Evolutionary conservation across 2,329 filamentous ascomycete species (phyloP), one percentile per base, ranked within the genome.

Genomic region (Chalara sp.): DNA sequence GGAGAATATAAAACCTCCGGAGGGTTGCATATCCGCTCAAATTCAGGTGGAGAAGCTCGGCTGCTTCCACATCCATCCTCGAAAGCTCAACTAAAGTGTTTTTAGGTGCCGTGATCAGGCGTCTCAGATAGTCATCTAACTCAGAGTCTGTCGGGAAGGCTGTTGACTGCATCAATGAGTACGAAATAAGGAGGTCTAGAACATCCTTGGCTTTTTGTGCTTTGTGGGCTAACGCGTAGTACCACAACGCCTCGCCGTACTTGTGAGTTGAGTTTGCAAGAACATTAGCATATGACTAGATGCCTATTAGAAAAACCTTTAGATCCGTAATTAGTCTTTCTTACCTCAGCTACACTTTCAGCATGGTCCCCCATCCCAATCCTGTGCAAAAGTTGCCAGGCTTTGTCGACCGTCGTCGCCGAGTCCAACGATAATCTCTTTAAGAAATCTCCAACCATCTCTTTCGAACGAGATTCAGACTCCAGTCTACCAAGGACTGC

Each of bases 1-100:
- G 82, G n/a, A 91, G 78, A 55, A 91, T 86, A 68, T 95, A 97
- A 72, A 92, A 96, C 58, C 84, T 86, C 35, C 92, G 86, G 21
- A 97, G 75, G 0, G 90, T 95, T 28, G 91, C 92, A 63, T 97
- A 97, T 28, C 92, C 92, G 65, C 88, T 93, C 7, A 96, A 81
- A 70, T 91, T 86, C 54, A 86, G 87, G 44, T 91, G 88, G 3
- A 97, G 76, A 8, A 96, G 79, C 59, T 87, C 79, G 6, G 91
- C 92, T 6, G 89, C 91, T 63, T 91, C 86, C 32, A 86, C 72
- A 61, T 96, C 92, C 48, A 85, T 78, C 30, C 79, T 77, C 5
- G 88, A 87, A 48, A 92, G 81, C 32, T 80, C 74, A 50, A 84
- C 81, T 3, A 97, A 75, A 1, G 87, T 85, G 11, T 79, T 70